These are phyloP conservation scores for Colletotrichum sp. DNA, from an alignment of 2,329 filamentous ascomycete genomes.

Conservation along the genomic window DNA sequence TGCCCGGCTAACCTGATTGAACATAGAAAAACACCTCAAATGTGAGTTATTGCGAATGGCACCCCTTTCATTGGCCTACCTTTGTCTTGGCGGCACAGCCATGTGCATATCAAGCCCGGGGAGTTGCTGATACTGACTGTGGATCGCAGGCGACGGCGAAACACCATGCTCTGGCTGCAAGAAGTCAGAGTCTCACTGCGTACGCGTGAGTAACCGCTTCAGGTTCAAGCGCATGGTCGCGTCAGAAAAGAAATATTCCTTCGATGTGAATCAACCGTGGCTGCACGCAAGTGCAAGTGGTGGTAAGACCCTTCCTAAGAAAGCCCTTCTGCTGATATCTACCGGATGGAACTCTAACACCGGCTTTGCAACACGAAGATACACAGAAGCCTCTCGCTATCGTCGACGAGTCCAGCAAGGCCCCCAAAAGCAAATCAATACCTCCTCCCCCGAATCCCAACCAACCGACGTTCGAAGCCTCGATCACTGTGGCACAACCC, in stretches of 20 bases:
- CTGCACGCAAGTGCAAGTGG: neutral
- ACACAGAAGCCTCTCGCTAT: neutral
- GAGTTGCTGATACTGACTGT: neutral
- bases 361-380: neutral
- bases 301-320: neutral
- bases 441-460: neutral
- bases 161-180: neutral
- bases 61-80: neutral
- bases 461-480: neutral
- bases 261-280: slow-evolving; percentile 1
- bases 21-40: neutral
- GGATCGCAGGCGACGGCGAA: neutral
- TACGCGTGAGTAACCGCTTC: neutral
- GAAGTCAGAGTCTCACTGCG: neutral
- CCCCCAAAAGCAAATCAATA: neutral
- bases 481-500: neutral
- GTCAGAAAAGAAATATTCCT: neutral
- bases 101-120: too few relatives aligned
- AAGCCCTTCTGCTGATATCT: neutral
- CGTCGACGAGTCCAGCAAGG: neutral
- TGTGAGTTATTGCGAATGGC: neutral
- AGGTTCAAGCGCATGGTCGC: neutral
- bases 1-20: neutral
- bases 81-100: neutral
- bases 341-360: neutral